Evolutionary conservation across 768 basidiomycete genomes (phyloP).

Genomic region (Mycena polygramma): DNA sequence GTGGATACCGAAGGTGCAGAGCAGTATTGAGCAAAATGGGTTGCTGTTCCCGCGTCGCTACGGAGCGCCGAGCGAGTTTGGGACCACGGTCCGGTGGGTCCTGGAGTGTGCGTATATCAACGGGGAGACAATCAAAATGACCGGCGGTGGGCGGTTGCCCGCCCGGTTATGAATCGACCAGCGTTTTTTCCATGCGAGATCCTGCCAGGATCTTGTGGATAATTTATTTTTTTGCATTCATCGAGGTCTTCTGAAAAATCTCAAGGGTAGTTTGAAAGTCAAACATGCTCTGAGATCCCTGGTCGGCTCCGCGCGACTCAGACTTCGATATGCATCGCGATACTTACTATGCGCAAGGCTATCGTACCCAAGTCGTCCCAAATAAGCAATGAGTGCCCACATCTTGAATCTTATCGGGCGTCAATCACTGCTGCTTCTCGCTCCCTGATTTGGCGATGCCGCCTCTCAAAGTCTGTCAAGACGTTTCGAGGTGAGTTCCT

Average conservation of each 20-base stretch:
- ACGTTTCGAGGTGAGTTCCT: too few relatives aligned
- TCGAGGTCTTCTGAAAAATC: neutral
- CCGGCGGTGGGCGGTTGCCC: conserved; percentile 40
- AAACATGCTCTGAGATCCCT: too few relatives aligned
- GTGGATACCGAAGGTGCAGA: conserved; percentile 24
- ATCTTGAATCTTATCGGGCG: too few relatives aligned
- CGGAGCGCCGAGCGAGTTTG: conserved; percentile 50
- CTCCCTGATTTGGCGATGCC: too few relatives aligned
- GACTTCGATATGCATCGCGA: too few relatives aligned
- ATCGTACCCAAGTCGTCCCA: too few relatives aligned
- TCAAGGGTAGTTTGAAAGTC: neutral
- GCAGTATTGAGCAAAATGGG: conserved; percentile 37
- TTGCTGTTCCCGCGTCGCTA: conserved; percentile 53
- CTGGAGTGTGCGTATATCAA: conserved; percentile 52
- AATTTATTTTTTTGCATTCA: conserved; percentile 20
- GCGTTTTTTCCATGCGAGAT: too few relatives aligned
- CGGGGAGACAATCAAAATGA: conserved; percentile 44
- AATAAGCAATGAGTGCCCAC: too few relatives aligned
- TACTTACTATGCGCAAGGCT: too few relatives aligned
- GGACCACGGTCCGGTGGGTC: conserved; percentile 46
- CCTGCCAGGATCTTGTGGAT: conserved; percentile 8
- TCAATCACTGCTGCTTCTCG: too few relatives aligned
- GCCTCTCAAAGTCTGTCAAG: too few relatives aligned
- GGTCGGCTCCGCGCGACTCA: too few relatives aligned
- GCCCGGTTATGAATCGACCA: conserved; percentile 27